Evolutionary conservation across 768 basidiomycete species (phyloP), one percentile per base, ranked within the genome.

Genomic region (Phaeolepiota aurea): DNA sequence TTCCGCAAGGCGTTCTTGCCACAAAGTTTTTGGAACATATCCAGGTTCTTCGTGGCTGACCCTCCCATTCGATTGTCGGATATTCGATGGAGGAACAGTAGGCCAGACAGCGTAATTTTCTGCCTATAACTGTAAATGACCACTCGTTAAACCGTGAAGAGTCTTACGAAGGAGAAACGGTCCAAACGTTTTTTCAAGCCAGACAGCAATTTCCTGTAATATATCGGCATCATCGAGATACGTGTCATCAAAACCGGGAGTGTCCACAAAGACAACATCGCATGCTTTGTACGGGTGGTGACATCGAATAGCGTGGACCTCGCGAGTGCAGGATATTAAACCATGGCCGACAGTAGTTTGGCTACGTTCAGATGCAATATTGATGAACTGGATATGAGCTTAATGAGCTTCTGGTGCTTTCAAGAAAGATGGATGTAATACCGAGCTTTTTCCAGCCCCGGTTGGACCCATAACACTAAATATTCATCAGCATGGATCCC

Each of bases 171-270:
- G 34, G 14, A n/a, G n/a, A n/a, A n/a, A n/a, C n/a, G n/a, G n/a
- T n/a, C n/a, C 48, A 36, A 12, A 60, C 58, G 53, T 56, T 21
- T 41, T 40, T 13, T 47, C 36, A 3, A 62, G 45, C 58, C 58
- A 62, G 16, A 53, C 44, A 1, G 54, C 48, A 20, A 60, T 57
- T 2, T 41, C 41, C 15, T 41, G 34, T 33, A 58, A 36, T 15
- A 57, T 54, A 7, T 52, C 47, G 2, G 37, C 39, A 34, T 62
- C 60, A 18, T 41, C 48, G 11, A 40, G 37, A 14, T 30, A 37
- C 4, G 53, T 54, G 38, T 56, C 52, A 38, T 61, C 57, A 32
- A 58, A 61, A 1, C 59, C 59, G 3, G 58, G 60, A 2, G 58
- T 60, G 37, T 62, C 60, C 11, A 62, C 49, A 20, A 62, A 46